These are phyloP conservation scores for Leptomonas pyrrhocoris DNA, from an alignment of 208 protist genomes.

Conservation along the genomic window DNA sequence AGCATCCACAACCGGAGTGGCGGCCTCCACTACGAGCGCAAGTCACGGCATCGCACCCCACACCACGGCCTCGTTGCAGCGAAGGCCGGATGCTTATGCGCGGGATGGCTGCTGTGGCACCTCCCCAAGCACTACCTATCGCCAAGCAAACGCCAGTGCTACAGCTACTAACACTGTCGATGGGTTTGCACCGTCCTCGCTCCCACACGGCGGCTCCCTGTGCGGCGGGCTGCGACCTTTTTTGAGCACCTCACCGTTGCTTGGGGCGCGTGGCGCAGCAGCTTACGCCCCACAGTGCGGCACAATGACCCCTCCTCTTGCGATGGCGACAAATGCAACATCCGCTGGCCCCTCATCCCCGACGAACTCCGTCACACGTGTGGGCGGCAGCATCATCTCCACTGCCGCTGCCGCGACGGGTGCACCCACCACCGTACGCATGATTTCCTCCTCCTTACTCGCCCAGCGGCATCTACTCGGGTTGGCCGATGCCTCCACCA, in stretches of 20 bases:
- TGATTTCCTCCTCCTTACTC: constrained; percentile 1
- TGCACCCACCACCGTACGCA: background rate
- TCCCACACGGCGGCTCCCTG: background rate
- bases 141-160: background rate
- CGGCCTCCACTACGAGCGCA: background rate
- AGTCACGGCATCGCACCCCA: background rate
- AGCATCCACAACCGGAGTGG: background rate
- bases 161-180: background rate
- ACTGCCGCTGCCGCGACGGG: background rate
- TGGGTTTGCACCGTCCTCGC: background rate
- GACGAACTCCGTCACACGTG: background rate
- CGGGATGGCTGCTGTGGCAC: background rate
- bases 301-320: background rate
- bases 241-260: background rate
- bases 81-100: background rate
- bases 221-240: background rate
- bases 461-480: constrained; percentile 13
- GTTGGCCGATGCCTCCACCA: background rate
- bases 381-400: background rate
- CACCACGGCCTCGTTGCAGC: background rate
- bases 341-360: background rate
- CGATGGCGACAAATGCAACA: background rate
- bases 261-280: background rate
- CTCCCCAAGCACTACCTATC: background rate
- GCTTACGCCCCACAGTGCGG: background rate